phyloP scores from a whole-genome alignment of 176 grass and related monocot species.

The Urochloa ruziziensis region DNA sequence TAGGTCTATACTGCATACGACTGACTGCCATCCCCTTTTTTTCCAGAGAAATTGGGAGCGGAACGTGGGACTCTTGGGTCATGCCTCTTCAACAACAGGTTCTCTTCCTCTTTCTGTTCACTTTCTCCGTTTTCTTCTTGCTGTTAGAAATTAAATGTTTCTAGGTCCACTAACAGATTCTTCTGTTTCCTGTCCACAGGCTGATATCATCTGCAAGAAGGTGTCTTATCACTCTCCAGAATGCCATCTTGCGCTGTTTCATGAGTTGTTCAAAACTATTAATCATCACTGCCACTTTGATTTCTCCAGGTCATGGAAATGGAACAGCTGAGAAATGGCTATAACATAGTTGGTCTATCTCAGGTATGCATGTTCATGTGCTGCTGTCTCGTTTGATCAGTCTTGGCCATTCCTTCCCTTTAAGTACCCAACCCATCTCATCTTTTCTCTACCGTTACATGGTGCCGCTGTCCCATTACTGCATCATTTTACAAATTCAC shows the following conservation, averaged over 20 bases:
- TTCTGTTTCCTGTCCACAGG: constrained; percentile 39
- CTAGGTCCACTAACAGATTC: background rate
- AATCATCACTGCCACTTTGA: background rate
- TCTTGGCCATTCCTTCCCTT: background rate
- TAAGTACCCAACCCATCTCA: background rate
- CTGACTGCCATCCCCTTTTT: background rate
- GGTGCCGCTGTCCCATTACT: background rate
- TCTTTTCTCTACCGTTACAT: background rate
- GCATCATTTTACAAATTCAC: background rate
- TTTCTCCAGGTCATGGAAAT: constrained; percentile 74
- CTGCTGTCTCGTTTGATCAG: background rate
- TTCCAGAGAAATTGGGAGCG: constrained; percentile 72
- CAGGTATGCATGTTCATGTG: constrained; percentile 55
- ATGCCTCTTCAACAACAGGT: constrained; percentile 88
- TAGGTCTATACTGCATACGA: background rate
- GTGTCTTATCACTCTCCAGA: constrained; percentile 30
- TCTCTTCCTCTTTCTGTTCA: background rate
- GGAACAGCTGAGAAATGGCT: constrained; percentile 70
- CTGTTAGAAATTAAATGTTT: background rate
- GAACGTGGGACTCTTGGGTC: constrained; percentile 80
- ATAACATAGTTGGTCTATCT: constrained; percentile 86
- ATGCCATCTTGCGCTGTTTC: background rate
- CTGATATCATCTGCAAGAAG: constrained; percentile 77
- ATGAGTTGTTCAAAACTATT: background rate
- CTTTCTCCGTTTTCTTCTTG: background rate